These are phyloP conservation scores for Naegleria fowleri DNA, from an alignment of 208 protist genomes.

Conservation along the genomic window DNA sequence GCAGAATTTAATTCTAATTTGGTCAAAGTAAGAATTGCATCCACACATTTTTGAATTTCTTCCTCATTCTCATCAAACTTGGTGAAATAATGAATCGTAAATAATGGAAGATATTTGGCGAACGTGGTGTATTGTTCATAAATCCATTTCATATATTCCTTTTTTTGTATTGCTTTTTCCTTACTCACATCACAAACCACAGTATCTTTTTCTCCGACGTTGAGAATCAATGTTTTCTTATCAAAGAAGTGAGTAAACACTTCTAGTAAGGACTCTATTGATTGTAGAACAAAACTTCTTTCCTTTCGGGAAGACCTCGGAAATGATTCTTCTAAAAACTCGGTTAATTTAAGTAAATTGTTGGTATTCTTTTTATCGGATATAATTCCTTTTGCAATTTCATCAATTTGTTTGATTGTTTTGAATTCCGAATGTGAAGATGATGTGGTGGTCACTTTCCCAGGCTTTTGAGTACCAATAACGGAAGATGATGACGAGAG, in stretches of 20 bases:
- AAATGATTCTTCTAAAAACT: background rate
- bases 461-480: too few species aligned
- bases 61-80: background rate
- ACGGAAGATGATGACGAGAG: too few species aligned
- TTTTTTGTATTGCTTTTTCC: background rate
- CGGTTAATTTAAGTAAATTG: background rate
- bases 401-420: background rate
- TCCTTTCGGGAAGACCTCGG: background rate
- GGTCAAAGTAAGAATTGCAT: background rate
- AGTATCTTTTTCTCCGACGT: background rate
- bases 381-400: background rate
- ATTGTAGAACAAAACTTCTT: background rate
- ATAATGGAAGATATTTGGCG: background rate
- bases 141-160: background rate
- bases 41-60: background rate
- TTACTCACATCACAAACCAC: background rate
- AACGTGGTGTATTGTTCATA: background rate
- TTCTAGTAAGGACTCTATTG: background rate
- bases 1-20: background rate
- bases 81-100: background rate
- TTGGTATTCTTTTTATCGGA: background rate
- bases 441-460: background rate
- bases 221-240: background rate
- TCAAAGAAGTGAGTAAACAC: background rate
- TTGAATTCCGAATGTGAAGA: background rate